These are phyloP conservation scores for Geotrichum phurueaensis DNA, from an alignment of 1,139 yeast genomes.

Conservation along the genomic window DNA sequence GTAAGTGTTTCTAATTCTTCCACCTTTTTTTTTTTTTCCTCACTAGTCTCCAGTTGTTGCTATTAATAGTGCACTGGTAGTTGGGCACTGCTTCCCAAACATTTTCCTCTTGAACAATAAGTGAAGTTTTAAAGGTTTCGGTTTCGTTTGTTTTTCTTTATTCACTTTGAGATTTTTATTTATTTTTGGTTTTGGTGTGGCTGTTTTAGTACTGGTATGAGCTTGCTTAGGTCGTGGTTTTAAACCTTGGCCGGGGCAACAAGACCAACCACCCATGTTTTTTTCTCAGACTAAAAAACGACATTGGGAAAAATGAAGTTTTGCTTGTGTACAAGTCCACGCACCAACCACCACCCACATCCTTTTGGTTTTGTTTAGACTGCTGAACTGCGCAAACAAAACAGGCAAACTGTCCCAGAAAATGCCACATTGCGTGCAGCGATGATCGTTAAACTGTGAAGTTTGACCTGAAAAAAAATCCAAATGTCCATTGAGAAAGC, in stretches of 20 bases:
- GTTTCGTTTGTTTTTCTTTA: neutral
- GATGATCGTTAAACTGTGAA: neutral
- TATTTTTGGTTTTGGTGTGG: neutral
- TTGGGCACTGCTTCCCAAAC: neutral
- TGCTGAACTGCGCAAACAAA: neutral
- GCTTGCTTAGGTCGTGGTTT: neutral
- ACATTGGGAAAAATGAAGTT: neutral
- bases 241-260: neutral
- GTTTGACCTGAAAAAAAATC: neutral
- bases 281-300: too few relatives aligned
- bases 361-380: too few relatives aligned
- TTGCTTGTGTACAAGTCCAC: neutral
- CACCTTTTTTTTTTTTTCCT: neutral
- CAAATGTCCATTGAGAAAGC: neutral
- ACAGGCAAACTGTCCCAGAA: too few relatives aligned
- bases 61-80: neutral
- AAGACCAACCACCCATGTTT: constrained; percentile 4
- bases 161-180: too few relatives aligned
- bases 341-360: neutral
- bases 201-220: neutral
- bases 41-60: neutral
- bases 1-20: neutral
- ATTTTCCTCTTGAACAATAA: neutral
- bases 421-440: neutral
- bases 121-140: neutral